Conservation (phyloP, 441 rosid species). For the Oxalis stricta region DNA sequence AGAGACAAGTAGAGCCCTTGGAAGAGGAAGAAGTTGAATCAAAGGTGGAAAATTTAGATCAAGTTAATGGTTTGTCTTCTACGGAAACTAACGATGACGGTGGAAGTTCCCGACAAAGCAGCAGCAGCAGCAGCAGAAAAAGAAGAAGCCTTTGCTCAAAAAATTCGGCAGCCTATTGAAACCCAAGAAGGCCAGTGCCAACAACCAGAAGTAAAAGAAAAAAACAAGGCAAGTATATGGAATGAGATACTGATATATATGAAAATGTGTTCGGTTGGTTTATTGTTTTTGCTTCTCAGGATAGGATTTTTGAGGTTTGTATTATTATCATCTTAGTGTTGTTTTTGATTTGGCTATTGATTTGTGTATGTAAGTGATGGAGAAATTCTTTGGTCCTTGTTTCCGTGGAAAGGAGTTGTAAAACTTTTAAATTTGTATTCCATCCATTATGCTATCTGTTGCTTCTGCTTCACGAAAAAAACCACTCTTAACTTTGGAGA, state of each 20-base stretch:
- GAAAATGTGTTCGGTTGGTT: constrained; percentile 27
- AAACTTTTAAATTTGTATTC: constrained; percentile 14
- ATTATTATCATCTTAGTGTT: constrained; percentile 12
- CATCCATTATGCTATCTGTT: no score
- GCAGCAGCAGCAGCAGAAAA: constrained; percentile 60
- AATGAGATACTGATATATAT: no score
- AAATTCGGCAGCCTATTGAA: constrained; percentile 77
- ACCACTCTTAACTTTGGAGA: no score
- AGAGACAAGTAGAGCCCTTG: constrained; percentile 48
- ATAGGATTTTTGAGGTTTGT: constrained; percentile 36
- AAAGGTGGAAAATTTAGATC: constrained; percentile 49
- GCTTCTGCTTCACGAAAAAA: no score
- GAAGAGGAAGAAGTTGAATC: constrained; percentile 65
- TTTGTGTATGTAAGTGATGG: constrained; percentile 22
- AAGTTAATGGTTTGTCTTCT: constrained; percentile 37
- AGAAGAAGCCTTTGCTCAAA: constrained; percentile 73
- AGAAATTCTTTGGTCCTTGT: constrained; percentile 17
- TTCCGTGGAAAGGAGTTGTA: constrained; percentile 17
- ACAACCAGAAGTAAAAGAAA: constrained; percentile 43
- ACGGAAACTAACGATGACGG: constrained; percentile 40
- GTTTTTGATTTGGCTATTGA: not conserved
- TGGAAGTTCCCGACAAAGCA: constrained; percentile 43
- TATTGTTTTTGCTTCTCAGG: constrained; percentile 17
- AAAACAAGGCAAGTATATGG: constrained; percentile 20
- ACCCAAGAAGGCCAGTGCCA: constrained; percentile 65